Percentiles rank a stretch among this genome's conserved stretches.
Conservation (phyloP, 1,284 basidiomycete species). For the Heterobasidion annosum region DNA sequence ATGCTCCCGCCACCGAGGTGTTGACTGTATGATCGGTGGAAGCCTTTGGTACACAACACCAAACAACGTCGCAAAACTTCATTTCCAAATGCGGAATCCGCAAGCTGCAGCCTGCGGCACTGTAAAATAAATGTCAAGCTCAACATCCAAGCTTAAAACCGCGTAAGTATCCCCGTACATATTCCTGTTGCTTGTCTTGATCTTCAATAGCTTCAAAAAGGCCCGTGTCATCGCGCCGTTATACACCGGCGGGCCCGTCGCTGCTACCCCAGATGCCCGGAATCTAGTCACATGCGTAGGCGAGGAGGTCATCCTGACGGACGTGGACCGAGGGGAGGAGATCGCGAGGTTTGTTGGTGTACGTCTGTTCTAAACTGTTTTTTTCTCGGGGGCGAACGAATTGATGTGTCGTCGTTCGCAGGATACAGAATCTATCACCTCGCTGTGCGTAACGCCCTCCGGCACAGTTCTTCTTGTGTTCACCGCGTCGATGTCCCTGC, state of each 20-base stretch:
- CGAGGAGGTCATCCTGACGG: slow-evolving; percentile 80
- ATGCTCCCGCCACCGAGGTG: neutral
- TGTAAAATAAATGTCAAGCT: neutral
- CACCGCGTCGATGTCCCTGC: slow-evolving; percentile 61
- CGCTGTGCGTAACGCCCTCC: slow-evolving; percentile 61
- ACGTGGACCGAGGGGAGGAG: slow-evolving; percentile 64
- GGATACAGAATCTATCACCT: slow-evolving; percentile 57
- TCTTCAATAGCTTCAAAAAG: slow-evolving; percentile 59
- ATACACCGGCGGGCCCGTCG: slow-evolving; percentile 83
- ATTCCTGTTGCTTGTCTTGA: neutral
- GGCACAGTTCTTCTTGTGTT: slow-evolving; percentile 56
- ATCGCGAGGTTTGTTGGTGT: slow-evolving; percentile 81
- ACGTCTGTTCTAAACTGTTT: slow-evolving; percentile 26
- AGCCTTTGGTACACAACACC: neutral
- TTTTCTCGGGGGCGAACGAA: neutral
- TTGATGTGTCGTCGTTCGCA: slow-evolving; percentile 17
- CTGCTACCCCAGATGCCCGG: slow-evolving; percentile 72
- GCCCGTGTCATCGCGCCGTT: slow-evolving; percentile 64
- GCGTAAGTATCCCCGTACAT: slow-evolving; percentile 34
- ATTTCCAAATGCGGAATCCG: neutral
- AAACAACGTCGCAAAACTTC: neutral
- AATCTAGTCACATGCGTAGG: slow-evolving; percentile 82
- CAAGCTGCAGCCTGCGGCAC: neutral
- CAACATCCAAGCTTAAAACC: slow-evolving; percentile 39
- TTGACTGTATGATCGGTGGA: neutral